A percentile compares a stretch with the other conserved stretches of the same genome.
Evolutionary conservation across 768 basidiomycete genomes (phyloP).

Genomic region (Filobasidium wieringae): DNA sequence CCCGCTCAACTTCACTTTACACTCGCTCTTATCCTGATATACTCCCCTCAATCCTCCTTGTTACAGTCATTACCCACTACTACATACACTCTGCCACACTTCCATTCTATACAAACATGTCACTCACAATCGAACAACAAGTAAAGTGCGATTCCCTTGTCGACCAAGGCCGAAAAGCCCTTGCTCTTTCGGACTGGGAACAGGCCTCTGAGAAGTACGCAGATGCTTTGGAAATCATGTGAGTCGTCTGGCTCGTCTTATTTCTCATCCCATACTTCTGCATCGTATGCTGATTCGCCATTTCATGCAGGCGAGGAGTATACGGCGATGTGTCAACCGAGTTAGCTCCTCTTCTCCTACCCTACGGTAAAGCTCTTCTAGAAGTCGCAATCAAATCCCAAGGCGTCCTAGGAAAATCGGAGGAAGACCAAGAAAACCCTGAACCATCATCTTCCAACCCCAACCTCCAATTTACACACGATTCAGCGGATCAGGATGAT

Average conservation of each 20-base stretch:
- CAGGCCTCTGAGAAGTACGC: slow-evolving; percentile 35
- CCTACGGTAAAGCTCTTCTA: slow-evolving; percentile 83
- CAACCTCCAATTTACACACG: slow-evolving; percentile 27
- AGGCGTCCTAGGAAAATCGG: slow-evolving; percentile 57
- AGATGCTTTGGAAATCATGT: slow-evolving; percentile 35
- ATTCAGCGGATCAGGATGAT: slow-evolving; percentile 45
- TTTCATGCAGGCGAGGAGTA: slow-evolving; percentile 22
- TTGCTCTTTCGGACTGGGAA: slow-evolving; percentile 36
- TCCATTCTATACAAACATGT: background rate
- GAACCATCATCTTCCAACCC: background rate
- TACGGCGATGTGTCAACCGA: slow-evolving; percentile 70
- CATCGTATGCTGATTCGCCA: background rate
- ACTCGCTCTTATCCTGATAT: no score
- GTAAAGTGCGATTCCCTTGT: slow-evolving; percentile 18
- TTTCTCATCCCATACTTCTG: background rate
- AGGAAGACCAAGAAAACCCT: slow-evolving; percentile 36
- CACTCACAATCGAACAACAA: no score
- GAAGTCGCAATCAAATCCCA: slow-evolving; percentile 81
- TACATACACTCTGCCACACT: background rate
- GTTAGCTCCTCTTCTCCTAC: slow-evolving; percentile 75
- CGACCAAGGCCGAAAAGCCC: slow-evolving; percentile 35
- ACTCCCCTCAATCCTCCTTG: no score
- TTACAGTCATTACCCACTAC: background rate
- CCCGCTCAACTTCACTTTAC: no score
- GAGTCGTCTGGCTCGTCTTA: slow-evolving; percentile 4